phyloP scores from a whole-genome alignment of 805 yeast genomes.

The Kuraishia borneana region DNA sequence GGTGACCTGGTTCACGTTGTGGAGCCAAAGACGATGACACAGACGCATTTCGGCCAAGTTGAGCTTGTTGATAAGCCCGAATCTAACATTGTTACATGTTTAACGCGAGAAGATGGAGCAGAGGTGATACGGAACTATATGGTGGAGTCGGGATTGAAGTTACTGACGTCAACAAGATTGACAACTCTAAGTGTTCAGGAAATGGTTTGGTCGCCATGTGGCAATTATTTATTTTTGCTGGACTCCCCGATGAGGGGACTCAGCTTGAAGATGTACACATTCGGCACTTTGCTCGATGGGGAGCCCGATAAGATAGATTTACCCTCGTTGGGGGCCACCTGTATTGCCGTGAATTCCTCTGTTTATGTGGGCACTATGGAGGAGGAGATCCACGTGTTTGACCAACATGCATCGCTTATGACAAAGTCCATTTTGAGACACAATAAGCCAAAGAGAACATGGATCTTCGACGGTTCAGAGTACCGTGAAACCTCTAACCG shows the following conservation, averaged over 20 bases:
- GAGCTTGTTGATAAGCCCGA: too few relatives aligned
- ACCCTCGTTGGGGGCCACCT: background rate
- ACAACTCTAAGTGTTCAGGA: background rate
- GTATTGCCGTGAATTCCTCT: background rate
- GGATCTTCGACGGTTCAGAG: too few relatives aligned
- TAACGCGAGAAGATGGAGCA: background rate
- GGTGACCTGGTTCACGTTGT: too few relatives aligned
- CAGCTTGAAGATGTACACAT: background rate
- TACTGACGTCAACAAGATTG: too few relatives aligned
- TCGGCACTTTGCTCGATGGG: background rate
- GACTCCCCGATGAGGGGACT: constrained; percentile 1
- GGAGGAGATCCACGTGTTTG: background rate
- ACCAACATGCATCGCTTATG: too few relatives aligned
- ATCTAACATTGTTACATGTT: background rate
- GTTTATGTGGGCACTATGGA: background rate
- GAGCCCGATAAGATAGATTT: background rate
- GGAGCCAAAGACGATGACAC: too few relatives aligned
- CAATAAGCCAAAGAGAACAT: too few relatives aligned
- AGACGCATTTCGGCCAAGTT: too few relatives aligned
- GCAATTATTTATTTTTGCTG: background rate
- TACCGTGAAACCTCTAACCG: too few relatives aligned
- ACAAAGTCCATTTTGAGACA: too few relatives aligned
- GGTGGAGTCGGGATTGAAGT: background rate
- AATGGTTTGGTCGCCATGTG: constrained; percentile 1
- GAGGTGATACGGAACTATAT: background rate